Percentiles rank a stretch among this genome's conserved stretches.
phyloP scores from a whole-genome alignment of 768 basidiomycete genomes.

The Lactarius quietus region DNA sequence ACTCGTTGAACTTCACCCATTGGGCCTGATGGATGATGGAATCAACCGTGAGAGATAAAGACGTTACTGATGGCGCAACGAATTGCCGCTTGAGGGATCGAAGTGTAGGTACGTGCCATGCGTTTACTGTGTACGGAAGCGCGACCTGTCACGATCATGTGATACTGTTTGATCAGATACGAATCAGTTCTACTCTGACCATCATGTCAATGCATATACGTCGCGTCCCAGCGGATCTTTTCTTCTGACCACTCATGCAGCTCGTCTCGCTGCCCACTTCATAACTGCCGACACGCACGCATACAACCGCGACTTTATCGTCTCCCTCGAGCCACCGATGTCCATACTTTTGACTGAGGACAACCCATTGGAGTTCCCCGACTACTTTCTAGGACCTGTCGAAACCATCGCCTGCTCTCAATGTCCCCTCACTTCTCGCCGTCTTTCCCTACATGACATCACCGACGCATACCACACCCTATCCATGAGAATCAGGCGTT shows the following conservation, averaged over 20 bases:
- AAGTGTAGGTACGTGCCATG: too few relatives aligned
- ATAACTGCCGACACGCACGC: not conserved
- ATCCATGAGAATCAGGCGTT: conserved; percentile 15
- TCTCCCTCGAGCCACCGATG: not conserved
- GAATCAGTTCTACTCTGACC: not conserved
- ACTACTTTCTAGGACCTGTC: conserved; percentile 15
- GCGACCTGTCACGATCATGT: conserved; percentile 20
- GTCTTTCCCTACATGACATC: conserved; percentile 18
- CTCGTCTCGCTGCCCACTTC: too few relatives aligned
- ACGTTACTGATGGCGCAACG: too few relatives aligned
- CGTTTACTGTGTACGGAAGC: too few relatives aligned
- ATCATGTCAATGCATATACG: conserved; percentile 2
- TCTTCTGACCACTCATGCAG: not conserved
- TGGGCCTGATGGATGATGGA: too few relatives aligned
- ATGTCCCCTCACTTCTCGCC: not conserved
- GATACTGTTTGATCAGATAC: not conserved
- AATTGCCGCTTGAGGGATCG: too few relatives aligned
- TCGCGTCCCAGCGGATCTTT: not conserved
- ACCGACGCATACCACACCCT: conserved; percentile 17
- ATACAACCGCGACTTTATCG: not conserved
- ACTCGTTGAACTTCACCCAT: too few relatives aligned
- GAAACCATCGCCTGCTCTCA: conserved; percentile 21
- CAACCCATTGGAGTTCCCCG: conserved; percentile 7
- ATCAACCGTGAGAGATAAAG: too few relatives aligned
- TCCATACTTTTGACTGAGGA: not conserved